Base-by-base conservation (phyloP, 768 basidiomycete genomes). In the Leccinum ochraceum region DNA sequence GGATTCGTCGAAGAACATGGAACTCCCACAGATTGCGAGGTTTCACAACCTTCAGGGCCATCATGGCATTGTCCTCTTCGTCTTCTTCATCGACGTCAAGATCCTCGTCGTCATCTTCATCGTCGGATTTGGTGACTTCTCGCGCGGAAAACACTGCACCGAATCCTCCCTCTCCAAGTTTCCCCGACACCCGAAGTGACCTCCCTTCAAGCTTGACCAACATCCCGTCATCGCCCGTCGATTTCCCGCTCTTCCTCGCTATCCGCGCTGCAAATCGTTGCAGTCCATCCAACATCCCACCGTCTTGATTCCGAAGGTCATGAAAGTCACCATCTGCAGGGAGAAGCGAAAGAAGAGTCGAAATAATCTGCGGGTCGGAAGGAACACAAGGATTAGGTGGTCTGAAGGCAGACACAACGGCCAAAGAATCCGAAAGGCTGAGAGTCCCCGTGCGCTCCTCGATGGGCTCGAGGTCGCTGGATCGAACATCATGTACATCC, bases 91-190 rank as follows among this genome's bases (percentile, higher is more conserved):
- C 76, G 3, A 81, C 74, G 28, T 77, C 78, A 1, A 77, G 74
- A 9, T 78, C 80, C 4, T 81, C 80, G 3, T 81, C 81, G 6
- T 79, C 79, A 1, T 74, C 72, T 56, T 76, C 71, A 20, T 62
- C 69, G 30, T 77, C 75, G 7, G 84, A 80, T 11, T 82, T 75
- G 20, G 65, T 59, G 69, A 79, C 56, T 69, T 87, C 82, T 58
- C 83, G 81, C 4, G 91, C 92, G 62, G 89, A 84, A 79, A 96
- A 99, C n/a, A 99, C 97, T 3, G 89, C 84, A 3, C 96, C 97
- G 67, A 96, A 99, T 0, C 95, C 94, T 6, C 97, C 97, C 76
- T 99, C 97, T 17, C 97, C 97, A 24, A 99, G 81, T 73, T 98
- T 99, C 62, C 90, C 90, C 3, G 81, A 77, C 4, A 98, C 85